phyloP scores from a whole-genome alignment of 2,329 filamentous ascomycete species.

The Ophiosphaerella narmari region DNA sequence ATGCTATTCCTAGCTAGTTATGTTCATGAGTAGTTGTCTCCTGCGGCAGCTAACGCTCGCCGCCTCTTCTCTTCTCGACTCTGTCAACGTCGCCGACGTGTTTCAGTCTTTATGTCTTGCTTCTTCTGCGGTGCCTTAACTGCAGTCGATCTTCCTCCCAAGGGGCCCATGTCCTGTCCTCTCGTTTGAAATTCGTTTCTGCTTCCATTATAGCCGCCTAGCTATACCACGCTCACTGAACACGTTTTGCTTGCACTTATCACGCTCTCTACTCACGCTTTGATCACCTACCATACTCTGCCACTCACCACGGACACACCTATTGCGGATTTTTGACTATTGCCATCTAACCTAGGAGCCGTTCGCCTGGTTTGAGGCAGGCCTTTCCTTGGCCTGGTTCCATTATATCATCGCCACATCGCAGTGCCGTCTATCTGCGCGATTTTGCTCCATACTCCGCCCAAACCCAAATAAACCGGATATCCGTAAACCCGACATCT shows the following conservation, averaged over 20 bases:
- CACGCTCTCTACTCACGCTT: constrained; percentile 17
- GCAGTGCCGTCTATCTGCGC: constrained; percentile 11
- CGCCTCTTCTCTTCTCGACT: constrained; percentile 34
- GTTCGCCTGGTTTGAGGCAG: constrained; percentile 8
- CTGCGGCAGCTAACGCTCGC: constrained; percentile 33
- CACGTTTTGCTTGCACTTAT: constrained; percentile 12
- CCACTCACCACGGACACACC: background rate
- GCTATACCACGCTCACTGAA: constrained; percentile 36
- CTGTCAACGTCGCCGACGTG: constrained; percentile 26
- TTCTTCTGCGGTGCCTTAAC: constrained; percentile 26
- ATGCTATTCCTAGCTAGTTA: constrained; percentile 32
- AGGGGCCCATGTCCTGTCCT: constrained; percentile 39
- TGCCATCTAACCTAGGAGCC: background rate
- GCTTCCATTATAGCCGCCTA: constrained; percentile 25
- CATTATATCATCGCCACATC: constrained; percentile 5
- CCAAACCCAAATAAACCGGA: constrained; percentile 7
- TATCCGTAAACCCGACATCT: constrained; percentile 2
- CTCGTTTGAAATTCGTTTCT: constrained; percentile 44
- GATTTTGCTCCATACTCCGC: background rate
- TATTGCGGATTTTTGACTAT: background rate
- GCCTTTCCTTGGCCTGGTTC: constrained; percentile 14
- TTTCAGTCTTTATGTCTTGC: constrained; percentile 37
- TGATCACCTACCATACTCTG: constrained; percentile 16
- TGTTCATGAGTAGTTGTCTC: constrained; percentile 22
- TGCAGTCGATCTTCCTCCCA: constrained; percentile 24